Conservation (phyloP, 2,329 filamentous ascomycete genomes). For the Talaromyces albobiverticillius region DNA sequence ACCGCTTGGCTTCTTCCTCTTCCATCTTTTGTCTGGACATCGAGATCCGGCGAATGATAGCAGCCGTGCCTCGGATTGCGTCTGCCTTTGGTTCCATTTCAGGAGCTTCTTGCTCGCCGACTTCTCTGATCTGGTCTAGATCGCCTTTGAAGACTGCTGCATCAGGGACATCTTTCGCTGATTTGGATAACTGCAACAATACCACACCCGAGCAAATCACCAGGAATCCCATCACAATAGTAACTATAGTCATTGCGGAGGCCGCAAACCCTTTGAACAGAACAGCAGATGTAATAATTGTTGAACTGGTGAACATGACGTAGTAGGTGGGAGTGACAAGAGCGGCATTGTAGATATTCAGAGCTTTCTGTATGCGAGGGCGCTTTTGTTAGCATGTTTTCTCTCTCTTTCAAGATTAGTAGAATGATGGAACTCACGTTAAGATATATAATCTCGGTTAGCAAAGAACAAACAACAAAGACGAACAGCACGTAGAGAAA, state of each 20-base stretch:
- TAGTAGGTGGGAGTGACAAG: slow-evolving; percentile 98
- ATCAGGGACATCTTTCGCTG: slow-evolving; percentile 94
- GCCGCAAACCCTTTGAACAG: slow-evolving; percentile 94
- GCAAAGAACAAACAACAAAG: slow-evolving; percentile 82
- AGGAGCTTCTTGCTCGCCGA: slow-evolving; percentile 92
- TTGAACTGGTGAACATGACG: slow-evolving; percentile 94
- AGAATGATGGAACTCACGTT: slow-evolving; percentile 66
- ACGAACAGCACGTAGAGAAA: slow-evolving; percentile 89
- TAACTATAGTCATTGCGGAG: slow-evolving; percentile 73
- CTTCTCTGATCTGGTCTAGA: slow-evolving; percentile 90
- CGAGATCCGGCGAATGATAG: slow-evolving; percentile 81
- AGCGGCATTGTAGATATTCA: slow-evolving; percentile 95
- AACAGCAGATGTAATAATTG: slow-evolving; percentile 89
- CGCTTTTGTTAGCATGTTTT: neutral
- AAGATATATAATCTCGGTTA: slow-evolving; percentile 92
- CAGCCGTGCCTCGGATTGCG: slow-evolving; percentile 85
- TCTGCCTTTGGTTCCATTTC: slow-evolving; percentile 96
- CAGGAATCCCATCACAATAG: slow-evolving; percentile 89
- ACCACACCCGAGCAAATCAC: slow-evolving; percentile 92
- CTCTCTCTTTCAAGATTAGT: neutral
- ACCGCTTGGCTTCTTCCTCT: slow-evolving; percentile 70
- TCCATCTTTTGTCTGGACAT: slow-evolving; percentile 73
- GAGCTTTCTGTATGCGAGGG: slow-evolving; percentile 76
- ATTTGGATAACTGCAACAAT: slow-evolving; percentile 92
- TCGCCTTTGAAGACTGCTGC: slow-evolving; percentile 88